Conservation (phyloP, 306 rosid genomes). For the Cyclanthera cordifolia region DNA sequence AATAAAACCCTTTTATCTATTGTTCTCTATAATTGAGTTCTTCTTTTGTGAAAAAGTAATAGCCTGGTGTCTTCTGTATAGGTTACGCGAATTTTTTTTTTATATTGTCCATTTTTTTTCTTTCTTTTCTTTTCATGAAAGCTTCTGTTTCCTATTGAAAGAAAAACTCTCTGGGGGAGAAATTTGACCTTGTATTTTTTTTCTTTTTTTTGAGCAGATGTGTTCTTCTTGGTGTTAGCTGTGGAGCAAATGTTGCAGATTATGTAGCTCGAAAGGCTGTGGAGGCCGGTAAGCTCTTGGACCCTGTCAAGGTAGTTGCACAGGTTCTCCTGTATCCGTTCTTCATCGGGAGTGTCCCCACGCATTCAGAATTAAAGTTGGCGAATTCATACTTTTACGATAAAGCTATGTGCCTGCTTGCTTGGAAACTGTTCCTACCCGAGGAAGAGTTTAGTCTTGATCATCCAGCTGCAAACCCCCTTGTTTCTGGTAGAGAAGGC, state of each 20-base stretch:
- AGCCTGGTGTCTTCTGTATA: neutral
- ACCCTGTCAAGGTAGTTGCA: constrained; percentile 93
- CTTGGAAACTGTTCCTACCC: constrained; percentile 86
- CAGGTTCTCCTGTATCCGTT: constrained; percentile 84
- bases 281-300: constrained; percentile 73
- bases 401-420: constrained; percentile 84
- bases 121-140: neutral
- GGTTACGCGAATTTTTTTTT: neutral
- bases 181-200: neutral
- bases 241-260: constrained; percentile 95
- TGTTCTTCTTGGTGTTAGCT: constrained; percentile 91
- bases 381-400: constrained; percentile 91
- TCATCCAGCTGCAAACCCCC: constrained; percentile 88
- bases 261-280: constrained; percentile 84
- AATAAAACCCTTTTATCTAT: neutral
- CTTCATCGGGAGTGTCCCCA: constrained; percentile 73
- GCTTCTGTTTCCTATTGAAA: neutral
- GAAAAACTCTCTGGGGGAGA: neutral
- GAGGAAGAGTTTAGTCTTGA: constrained; percentile 76
- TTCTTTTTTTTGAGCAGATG: constrained; percentile 44
- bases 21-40: neutral
- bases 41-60: neutral
- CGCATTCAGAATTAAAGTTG: constrained; percentile 80
- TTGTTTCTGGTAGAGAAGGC: constrained; percentile 41
- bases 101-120: neutral